phyloP scores from a whole-genome alignment of 371 early-diverging fungal species.

The Circinella umbellata region DNA sequence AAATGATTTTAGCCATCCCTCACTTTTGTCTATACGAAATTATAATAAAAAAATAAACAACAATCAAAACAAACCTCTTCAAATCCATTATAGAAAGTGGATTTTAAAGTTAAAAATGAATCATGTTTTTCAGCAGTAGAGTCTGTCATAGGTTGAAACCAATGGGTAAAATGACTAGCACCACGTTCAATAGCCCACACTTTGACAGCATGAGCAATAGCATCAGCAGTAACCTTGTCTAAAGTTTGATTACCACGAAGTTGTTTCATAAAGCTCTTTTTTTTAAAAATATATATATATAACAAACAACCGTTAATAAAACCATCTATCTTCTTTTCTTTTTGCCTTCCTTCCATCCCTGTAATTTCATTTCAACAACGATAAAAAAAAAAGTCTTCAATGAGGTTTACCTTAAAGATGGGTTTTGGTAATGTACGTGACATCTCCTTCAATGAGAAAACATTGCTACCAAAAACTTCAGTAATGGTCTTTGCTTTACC shows the following conservation, averaged over 20 bases:
- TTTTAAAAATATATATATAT: too few species aligned
- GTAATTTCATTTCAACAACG: neutral
- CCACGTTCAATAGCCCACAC: conserved; percentile 96
- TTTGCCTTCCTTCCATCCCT: neutral
- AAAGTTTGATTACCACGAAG: conserved; percentile 85
- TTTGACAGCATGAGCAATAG: conserved; percentile 96
- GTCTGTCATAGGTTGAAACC: conserved; percentile 99
- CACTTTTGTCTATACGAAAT: neutral
- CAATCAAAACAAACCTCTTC: conserved; percentile 85
- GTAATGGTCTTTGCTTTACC: conserved; percentile 80
- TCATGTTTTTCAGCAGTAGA: conserved; percentile 99
- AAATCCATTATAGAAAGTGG: conserved; percentile 71
- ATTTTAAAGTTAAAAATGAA: conserved; percentile 90
- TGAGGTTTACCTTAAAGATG: conserved; percentile 64
- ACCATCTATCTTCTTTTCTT: neutral
- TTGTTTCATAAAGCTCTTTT: conserved; percentile 81
- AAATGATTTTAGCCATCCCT: too few species aligned
- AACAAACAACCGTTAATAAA: neutral
- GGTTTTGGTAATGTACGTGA: conserved; percentile 93
- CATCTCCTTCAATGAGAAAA: conserved; percentile 89
- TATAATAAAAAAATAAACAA: too few species aligned
- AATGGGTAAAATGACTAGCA: conserved; percentile 98
- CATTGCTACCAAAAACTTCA: conserved; percentile 91
- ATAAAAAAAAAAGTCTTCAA: neutral
- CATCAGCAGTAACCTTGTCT: conserved; percentile 94